Evolutionary conservation across 176 grass and related monocot species (phyloP).

Genomic region (Ensete ventricosum): DNA sequence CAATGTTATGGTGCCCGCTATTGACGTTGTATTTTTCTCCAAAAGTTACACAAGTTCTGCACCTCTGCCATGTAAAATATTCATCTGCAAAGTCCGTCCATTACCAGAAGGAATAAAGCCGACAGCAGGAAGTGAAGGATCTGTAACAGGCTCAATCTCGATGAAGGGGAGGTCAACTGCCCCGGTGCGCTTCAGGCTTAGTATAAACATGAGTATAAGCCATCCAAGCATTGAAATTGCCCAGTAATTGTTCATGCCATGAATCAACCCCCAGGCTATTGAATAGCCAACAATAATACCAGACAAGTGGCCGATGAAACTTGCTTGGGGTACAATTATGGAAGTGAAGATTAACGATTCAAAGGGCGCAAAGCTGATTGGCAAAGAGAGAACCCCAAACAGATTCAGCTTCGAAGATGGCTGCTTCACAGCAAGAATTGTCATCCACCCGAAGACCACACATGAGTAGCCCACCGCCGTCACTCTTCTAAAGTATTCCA

Average conservation of each 20-base stretch:
- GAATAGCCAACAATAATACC: slow-evolving; percentile 89
- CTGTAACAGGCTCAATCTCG: slow-evolving; percentile 63
- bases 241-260: slow-evolving; percentile 99
- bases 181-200: slow-evolving; percentile 76
- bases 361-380: slow-evolving; percentile 90
- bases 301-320: slow-evolving; percentile 79
- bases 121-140: slow-evolving; percentile 43
- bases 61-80: not conserved
- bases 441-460: slow-evolving; percentile 99
- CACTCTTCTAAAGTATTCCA: slow-evolving; percentile 74
- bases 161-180: slow-evolving; percentile 64
- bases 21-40: not conserved
- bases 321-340: slow-evolving; percentile 94
- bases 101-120: slow-evolving; percentile 43
- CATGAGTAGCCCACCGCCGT: slow-evolving; percentile 94
- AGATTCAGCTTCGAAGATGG: slow-evolving; percentile 79
- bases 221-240: slow-evolving; percentile 74
- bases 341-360: slow-evolving; percentile 95
- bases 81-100: slow-evolving; percentile 3
- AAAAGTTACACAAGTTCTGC: slow-evolving; percentile 4
- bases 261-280: slow-evolving; percentile 84
- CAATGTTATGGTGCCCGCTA: not conserved
- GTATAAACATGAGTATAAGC: slow-evolving; percentile 61
- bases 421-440: slow-evolving; percentile 83
- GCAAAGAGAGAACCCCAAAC: slow-evolving; percentile 80